Conservation (phyloP, 208 protist genomes). For the Leishmania lainsoni region DNA sequence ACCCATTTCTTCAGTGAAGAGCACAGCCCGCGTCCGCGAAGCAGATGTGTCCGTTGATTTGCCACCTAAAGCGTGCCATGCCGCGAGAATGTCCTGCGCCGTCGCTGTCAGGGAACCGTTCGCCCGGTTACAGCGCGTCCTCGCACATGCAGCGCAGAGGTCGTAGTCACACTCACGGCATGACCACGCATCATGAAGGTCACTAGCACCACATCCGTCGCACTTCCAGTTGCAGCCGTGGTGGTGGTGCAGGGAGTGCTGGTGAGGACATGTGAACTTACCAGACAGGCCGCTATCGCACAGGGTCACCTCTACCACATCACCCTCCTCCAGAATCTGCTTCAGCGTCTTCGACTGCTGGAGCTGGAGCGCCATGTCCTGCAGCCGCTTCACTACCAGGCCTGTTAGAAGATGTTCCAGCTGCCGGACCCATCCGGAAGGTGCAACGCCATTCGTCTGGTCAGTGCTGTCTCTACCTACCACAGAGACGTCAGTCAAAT, state of each 20-base stretch:
- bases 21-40: not conserved
- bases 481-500: not conserved
- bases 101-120: conserved; percentile 60
- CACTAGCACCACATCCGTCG: conserved; percentile 50
- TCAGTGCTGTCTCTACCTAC: not conserved
- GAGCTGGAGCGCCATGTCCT: conserved; percentile 14
- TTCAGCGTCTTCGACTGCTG: conserved; percentile 15
- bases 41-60: not conserved
- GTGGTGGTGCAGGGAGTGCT: conserved; percentile 65
- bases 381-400: conserved; percentile 24
- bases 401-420: conserved; percentile 18
- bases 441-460: not conserved
- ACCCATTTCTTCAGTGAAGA: conserved; percentile 48
- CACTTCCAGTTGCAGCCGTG: conserved; percentile 81
- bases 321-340: conserved; percentile 27
- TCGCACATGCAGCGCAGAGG: conserved; percentile 62
- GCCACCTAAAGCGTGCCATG: conserved; percentile 15
- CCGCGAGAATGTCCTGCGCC: conserved; percentile 49
- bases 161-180: conserved; percentile 88
- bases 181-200: conserved; percentile 54
- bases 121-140: conserved; percentile 38
- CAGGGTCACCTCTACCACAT: conserved; percentile 20
- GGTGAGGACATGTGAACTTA: conserved; percentile 39
- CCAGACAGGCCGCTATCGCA: conserved; percentile 8
- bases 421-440: conserved; percentile 13